Percentiles rank a stretch among this genome's conserved stretches.
Evolutionary conservation across 805 yeast genomes (phyloP).

Genomic region (Cyberlindnera xishuangbannaensis): DNA sequence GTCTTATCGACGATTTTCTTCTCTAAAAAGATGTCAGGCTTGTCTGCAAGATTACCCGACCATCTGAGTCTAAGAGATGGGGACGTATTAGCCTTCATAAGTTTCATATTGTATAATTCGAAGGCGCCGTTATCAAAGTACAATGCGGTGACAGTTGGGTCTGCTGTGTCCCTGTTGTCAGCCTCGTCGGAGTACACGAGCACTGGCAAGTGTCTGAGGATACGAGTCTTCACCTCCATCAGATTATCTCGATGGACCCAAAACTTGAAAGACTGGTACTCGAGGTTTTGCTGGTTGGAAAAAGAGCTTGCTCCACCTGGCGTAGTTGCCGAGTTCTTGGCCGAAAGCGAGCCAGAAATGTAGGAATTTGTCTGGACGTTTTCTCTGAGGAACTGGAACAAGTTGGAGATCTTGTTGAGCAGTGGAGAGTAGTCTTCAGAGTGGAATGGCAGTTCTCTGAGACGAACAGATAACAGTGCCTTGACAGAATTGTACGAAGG

Average conservation of each 20-base stretch:
- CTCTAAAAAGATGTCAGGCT: constrained; percentile 77
- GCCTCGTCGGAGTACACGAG: constrained; percentile 59
- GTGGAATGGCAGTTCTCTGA: constrained; percentile 85
- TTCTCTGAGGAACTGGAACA: constrained; percentile 78
- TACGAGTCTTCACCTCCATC: constrained; percentile 96
- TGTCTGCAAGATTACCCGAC: constrained; percentile 77
- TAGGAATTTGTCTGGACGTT: constrained; percentile 39
- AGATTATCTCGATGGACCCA: constrained; percentile 97
- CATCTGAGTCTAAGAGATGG: constrained; percentile 84
- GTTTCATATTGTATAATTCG: constrained; percentile 79
- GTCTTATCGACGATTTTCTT: constrained; percentile 63
- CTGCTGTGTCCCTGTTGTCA: constrained; percentile 41
- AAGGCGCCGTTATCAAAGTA: constrained; percentile 83
- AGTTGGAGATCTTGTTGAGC: constrained; percentile 70
- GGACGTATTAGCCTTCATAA: constrained; percentile 59
- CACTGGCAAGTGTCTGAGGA: constrained; percentile 89
- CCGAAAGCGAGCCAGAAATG: constrained; percentile 23
- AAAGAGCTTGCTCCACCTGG: constrained; percentile 14
- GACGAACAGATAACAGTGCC: constrained; percentile 82
- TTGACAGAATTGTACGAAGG: constrained; percentile 76
- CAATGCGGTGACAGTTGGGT: constrained; percentile 79
- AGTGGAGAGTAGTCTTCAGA: constrained; percentile 93
- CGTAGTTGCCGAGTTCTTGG: constrained; percentile 6
- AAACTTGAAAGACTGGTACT: constrained; percentile 69
- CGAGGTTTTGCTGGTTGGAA: constrained; percentile 21